Percentiles rank a stretch among this genome's conserved stretches.
phyloP scores from a whole-genome alignment of 2,329 filamentous ascomycete genomes.

The Phoma herbarum region DNA sequence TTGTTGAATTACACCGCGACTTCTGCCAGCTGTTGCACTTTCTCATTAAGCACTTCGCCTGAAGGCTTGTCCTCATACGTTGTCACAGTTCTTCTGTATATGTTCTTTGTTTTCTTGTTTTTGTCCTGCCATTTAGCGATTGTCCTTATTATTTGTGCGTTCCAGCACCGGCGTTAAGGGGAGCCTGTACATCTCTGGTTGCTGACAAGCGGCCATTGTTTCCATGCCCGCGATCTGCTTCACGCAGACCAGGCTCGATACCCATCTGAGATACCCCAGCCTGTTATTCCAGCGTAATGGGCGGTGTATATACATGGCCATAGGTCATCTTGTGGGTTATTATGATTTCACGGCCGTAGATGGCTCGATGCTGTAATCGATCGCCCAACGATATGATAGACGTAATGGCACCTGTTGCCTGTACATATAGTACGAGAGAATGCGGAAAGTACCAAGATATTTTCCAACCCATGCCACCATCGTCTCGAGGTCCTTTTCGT shows the following conservation, averaged over 20 bases:
- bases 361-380: conserved; percentile 22
- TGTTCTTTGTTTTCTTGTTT: conserved; percentile 23
- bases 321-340: conserved; percentile 16
- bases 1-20: conserved; percentile 64
- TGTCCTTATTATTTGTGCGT: conserved; percentile 22
- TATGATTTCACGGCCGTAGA: conserved; percentile 21
- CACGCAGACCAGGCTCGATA: conserved; percentile 31
- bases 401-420: conserved; percentile 7
- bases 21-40: conserved; percentile 55
- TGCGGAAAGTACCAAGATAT: conserved; percentile 2
- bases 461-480: not conserved
- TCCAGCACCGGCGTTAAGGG: conserved; percentile 30
- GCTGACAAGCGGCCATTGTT: conserved; percentile 10
- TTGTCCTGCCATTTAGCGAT: conserved; percentile 40
- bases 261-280: conserved; percentile 38
- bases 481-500: not conserved
- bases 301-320: conserved; percentile 24
- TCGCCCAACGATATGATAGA: conserved; percentile 14
- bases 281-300: conserved; percentile 26
- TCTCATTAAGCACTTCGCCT: conserved; percentile 52
- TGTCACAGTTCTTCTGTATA: conserved; percentile 31
- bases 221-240: conserved; percentile 10
- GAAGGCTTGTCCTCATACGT: conserved; percentile 23
- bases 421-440: conserved; percentile 18
- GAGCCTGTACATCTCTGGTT: conserved; percentile 11